Percentiles rank a stretch among this genome's conserved stretches.
Evolutionary conservation across 2,329 filamentous ascomycete species (phyloP).

Genomic region (Pseudogymnoascus sp.): DNA sequence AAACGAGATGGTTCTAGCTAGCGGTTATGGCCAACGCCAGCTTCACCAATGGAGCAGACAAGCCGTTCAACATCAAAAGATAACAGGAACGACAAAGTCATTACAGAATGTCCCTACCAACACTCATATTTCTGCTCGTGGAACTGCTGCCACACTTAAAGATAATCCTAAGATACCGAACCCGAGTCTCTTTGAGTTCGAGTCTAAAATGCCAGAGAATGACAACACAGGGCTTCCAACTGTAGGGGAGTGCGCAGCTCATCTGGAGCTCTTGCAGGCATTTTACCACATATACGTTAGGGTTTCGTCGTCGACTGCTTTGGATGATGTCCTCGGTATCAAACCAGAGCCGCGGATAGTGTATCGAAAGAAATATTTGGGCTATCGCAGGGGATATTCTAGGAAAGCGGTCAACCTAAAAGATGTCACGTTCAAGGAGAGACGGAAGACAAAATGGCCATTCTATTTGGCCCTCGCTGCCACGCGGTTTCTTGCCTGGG

Average conservation of each 20-base stretch:
- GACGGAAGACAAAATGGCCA: slow-evolving; percentile 14
- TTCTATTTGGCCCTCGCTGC: slow-evolving; percentile 14
- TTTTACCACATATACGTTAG: slow-evolving; percentile 44
- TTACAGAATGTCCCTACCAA: not conserved
- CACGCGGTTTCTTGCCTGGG: not conserved
- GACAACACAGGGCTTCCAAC: slow-evolving; percentile 16
- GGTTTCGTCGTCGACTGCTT: slow-evolving; percentile 18
- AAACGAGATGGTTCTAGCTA: not conserved
- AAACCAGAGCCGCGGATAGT: not conserved
- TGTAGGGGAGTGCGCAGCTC: slow-evolving; percentile 40
- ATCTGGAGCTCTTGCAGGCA: slow-evolving; percentile 53
- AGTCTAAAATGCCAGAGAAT: not conserved
- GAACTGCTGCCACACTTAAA: not conserved
- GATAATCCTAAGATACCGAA: not conserved
- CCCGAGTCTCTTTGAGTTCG: not conserved
- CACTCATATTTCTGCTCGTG: not conserved
- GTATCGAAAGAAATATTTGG: not conserved
- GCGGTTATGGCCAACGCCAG: not conserved
- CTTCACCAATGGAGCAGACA: not conserved
- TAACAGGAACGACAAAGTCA: not conserved
- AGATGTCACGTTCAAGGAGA: not conserved
- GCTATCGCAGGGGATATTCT: not conserved
- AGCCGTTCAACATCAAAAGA: not conserved
- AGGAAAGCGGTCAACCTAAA: not conserved
- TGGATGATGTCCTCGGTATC: not conserved